Evolutionary conservation across 306 rosid species (phyloP), one percentile per base, ranked within the genome.

Genomic region (Calophaca sinica): DNA sequence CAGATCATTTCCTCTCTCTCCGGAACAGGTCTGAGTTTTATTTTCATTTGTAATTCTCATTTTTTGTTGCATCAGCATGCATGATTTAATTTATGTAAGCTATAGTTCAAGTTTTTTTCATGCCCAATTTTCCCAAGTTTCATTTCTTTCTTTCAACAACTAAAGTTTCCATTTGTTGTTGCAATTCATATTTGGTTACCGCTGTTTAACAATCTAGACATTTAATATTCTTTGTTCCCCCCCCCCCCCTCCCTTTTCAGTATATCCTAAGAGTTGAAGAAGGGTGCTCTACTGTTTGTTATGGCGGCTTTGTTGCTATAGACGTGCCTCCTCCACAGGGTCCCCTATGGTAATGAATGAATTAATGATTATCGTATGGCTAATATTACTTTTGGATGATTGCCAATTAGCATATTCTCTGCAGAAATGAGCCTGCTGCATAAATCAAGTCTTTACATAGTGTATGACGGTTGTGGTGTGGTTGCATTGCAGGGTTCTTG

Each of bases 291-390:
- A 74, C 79, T 58, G 62, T 90, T 58, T 90, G 96, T 84, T 70
- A 88, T 45, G 86, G 86, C 0, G 89, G 93, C 74, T 88, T 90
- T 87, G 86, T 81, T 87, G 71, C 82, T 74, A 36, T 90, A 42
- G 90, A 90, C 82, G 91, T 88, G 81, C 93, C 91, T 79, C 60
- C 91, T 28, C 89, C 93, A 54, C 89, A 88, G 70, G 93, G 96
- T 62, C 93, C 96, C 74, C 79, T 90, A 10, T 88, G 93, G 93
- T 90, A 87, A 80, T 67, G 54, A 57, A 39, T 59, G 15, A 15
- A 29, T 35, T 1, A 9, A 50, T 26, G 14, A 62, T 48, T 2
- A 3, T 2, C 14, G 4, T 0, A 6, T 41, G 4, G 36, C 3
- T 33, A 31, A 20, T 20, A 20, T 11, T 7, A 33, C 13, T 49